Conservation (phyloP, 192 early-diverging fungal genomes). For the Coemansia sp. region DNA sequence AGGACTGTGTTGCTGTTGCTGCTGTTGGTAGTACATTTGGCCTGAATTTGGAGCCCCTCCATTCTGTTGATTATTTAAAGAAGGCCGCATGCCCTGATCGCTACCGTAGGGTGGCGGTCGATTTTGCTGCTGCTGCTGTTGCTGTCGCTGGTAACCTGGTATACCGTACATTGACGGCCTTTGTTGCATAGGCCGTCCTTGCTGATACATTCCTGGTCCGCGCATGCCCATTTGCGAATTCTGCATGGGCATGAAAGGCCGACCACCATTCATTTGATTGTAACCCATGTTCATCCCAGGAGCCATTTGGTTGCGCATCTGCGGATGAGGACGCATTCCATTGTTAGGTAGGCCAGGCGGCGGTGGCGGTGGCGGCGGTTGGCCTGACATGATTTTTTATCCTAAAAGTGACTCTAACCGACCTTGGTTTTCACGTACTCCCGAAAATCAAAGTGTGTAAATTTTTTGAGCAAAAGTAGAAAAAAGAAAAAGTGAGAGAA, state of each 20-base stretch:
- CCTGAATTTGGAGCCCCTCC: slow-evolving; percentile 29
- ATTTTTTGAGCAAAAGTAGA: too few relatives aligned
- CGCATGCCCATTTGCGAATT: slow-evolving; percentile 33
- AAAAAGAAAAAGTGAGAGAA: too few relatives aligned
- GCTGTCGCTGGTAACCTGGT: slow-evolving; percentile 18
- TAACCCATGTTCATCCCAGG: slow-evolving; percentile 16
- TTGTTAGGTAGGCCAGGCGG: slow-evolving; percentile 9
- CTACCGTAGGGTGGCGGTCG: too few relatives aligned
- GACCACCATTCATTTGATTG: slow-evolving; percentile 9
- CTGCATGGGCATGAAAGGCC: slow-evolving; percentile 20
- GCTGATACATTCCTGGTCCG: slow-evolving; percentile 15
- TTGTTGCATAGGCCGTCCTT: slow-evolving; percentile 15
- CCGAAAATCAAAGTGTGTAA: too few relatives aligned
- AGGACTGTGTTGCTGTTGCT: not conserved
- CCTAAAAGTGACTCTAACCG: too few relatives aligned
- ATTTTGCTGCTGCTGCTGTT: too few relatives aligned
- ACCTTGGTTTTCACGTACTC: too few relatives aligned
- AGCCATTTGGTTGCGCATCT: slow-evolving; percentile 16
- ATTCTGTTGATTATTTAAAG: slow-evolving; percentile 10
- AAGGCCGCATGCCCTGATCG: not conserved
- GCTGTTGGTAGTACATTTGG: slow-evolving; percentile 28
- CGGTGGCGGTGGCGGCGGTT: slow-evolving; percentile 21
- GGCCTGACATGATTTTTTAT: slow-evolving; percentile 14
- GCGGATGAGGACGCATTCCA: slow-evolving; percentile 7
- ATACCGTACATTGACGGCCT: slow-evolving; percentile 14